Evolutionary conservation across 2,329 filamentous ascomycete species (phyloP), one percentile per base, ranked within the genome.

Genomic region (Fusarium newnesense): DNA sequence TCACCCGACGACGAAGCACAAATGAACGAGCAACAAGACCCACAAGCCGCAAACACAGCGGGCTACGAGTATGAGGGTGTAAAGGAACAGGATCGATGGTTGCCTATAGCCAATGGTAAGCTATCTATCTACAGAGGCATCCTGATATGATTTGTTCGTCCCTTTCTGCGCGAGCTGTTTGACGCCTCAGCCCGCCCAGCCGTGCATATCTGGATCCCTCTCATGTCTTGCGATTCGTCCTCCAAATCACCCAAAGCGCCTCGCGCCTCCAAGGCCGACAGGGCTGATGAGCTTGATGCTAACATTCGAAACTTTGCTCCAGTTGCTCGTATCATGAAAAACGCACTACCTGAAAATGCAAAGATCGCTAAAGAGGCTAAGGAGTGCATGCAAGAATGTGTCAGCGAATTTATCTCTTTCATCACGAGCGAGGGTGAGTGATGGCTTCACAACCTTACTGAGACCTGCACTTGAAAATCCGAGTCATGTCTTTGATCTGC

Each of bases 71-170:
- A 98, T 83, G 96, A 98, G 86, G 81, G 81, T 54, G 96, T 98
- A 85, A 98, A 98, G 89, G 96, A 99, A 86, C 96, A 99, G 86
- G 96, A 99, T 86, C 89, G 96, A 89, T 99, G 96, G 96, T 90
- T 99, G 83, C 96, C 96, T 83, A 99, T 99, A 90, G 96, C 96
- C 87, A 99, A 99, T 95, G 96, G 96, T 99, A 90, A 90, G 96
- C 96, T 66, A 66, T 72, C 67, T 64, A 70, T 74, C 61, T 60
- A 66, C 59, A 61, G 57, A 73, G 46, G 64, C 42, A 58, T 65
- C 64, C 62, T 62, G 61, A 88, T 87, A 85, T 86, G 86, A 81
- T 82, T 81, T 79, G 79, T 70, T 77, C 78, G 75, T 76, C 72
- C 39, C 67, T 65, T 64, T 76, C 69, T 73, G 73, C 70, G 69